Conservation (phyloP, 2,329 filamentous ascomycete genomes). For the Diaporthe batatas region DNA sequence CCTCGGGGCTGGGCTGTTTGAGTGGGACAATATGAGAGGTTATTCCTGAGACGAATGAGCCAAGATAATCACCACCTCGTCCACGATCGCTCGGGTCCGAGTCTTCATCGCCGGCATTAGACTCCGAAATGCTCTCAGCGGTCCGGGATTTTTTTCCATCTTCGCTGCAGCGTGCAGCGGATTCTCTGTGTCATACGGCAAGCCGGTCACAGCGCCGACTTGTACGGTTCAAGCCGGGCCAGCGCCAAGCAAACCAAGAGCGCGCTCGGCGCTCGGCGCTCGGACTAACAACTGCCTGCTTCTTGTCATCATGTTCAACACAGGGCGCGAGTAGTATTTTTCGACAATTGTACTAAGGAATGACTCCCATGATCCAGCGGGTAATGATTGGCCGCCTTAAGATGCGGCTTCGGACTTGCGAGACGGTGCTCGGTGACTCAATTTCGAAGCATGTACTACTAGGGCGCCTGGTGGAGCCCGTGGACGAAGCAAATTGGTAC, state of each 20-base stretch:
- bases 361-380: neutral
- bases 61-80: neutral
- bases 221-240: neutral
- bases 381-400: neutral
- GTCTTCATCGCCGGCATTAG: neutral
- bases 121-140: neutral
- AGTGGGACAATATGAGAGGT: neutral
- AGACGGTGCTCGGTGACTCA: slow-evolving; percentile 24
- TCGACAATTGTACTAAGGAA: neutral
- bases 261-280: slow-evolving; percentile 19
- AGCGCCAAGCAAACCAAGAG: neutral
- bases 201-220: neutral
- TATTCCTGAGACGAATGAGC: neutral
- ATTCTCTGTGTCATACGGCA: neutral
- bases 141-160: neutral
- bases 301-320: neutral
- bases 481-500: neutral
- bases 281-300: neutral
- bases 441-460: neutral
- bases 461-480: neutral
- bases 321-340: neutral
- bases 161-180: too few relatives aligned
- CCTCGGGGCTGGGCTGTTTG: neutral
- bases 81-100: neutral
- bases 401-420: neutral